These are phyloP conservation scores for Pyrrhoderma lamaoense DNA, from an alignment of 1,284 basidiomycete genomes.

Conservation along the genomic window DNA sequence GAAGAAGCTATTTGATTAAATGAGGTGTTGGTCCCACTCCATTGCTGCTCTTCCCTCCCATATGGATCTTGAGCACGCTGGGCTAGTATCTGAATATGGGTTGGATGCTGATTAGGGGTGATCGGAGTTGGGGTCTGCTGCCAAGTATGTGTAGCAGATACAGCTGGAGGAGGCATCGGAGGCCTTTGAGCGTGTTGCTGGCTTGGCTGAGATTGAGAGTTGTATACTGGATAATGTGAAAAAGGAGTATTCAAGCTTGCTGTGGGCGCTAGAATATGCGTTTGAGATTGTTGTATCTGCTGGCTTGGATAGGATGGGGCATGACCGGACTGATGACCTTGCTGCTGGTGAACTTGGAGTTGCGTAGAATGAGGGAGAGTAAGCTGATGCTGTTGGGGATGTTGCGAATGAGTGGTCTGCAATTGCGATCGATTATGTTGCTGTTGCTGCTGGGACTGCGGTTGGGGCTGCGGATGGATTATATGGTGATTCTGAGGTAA, in stretches of 20 bases:
- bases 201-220: constrained; percentile 30
- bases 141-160: constrained; percentile 52
- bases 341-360: constrained; percentile 24
- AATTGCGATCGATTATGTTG: constrained; percentile 18
- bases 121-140: constrained; percentile 46
- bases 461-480: constrained; percentile 8
- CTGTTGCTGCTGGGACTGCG: constrained; percentile 26
- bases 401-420: constrained; percentile 10
- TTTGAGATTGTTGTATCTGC: constrained; percentile 20
- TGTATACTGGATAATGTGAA: constrained; percentile 43
- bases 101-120: constrained; percentile 54
- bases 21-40: too few species aligned
- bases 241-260: constrained; percentile 26
- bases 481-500: constrained; percentile 1
- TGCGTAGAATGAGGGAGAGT: constrained; percentile 20
- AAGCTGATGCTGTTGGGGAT: constrained; percentile 22
- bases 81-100: constrained; percentile 37
- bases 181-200: constrained; percentile 24
- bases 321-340: constrained; percentile 18
- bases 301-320: constrained; percentile 7
- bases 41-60: constrained; percentile 31
- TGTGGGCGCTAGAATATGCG: constrained; percentile 20
- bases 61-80: constrained; percentile 39
- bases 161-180: constrained; percentile 38
- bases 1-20: too few species aligned